Conservation (phyloP, 75 land plant genomes). For the Selaginella moellendorffii region DNA sequence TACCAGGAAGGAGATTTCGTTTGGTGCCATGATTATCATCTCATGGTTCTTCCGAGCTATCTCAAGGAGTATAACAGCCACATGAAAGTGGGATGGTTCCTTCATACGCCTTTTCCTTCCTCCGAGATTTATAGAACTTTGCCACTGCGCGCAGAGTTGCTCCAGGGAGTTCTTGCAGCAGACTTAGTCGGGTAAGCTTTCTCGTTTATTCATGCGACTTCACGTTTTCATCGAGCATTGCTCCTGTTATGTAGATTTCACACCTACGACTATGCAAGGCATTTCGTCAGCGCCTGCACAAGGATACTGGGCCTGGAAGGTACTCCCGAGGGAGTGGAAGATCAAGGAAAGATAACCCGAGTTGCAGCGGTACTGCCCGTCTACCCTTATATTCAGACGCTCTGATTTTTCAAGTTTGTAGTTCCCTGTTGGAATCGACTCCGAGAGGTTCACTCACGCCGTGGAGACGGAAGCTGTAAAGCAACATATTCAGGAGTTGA, state of each 20-base stretch:
- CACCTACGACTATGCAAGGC: slow-evolving; percentile 97
- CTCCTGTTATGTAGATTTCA: slow-evolving; percentile 68
- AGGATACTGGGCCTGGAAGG: slow-evolving; percentile 97
- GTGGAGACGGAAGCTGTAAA: slow-evolving; percentile 63
- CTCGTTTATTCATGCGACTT: too few relatives aligned
- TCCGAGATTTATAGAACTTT: slow-evolving; percentile 93
- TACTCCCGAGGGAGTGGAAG: slow-evolving; percentile 97
- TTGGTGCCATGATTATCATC: slow-evolving; percentile 99
- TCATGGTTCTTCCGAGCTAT: slow-evolving; percentile 92
- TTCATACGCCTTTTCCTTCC: slow-evolving; percentile 97
- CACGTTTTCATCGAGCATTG: neutral
- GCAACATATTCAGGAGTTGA: slow-evolving; percentile 54
- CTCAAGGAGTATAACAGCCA: slow-evolving; percentile 53
- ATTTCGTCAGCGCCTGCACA: slow-evolving; percentile 99
- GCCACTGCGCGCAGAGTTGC: slow-evolving; percentile 77
- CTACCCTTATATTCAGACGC: neutral
- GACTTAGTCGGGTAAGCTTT: slow-evolving; percentile 86
- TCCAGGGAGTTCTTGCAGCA: slow-evolving; percentile 86
- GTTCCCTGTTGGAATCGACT: slow-evolving; percentile 98
- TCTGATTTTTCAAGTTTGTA: slow-evolving; percentile 17
- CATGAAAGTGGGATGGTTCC: slow-evolving; percentile 99
- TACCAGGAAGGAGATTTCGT: slow-evolving; percentile 83
- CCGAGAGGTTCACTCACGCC: slow-evolving; percentile 74
- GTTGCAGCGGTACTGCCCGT: slow-evolving; percentile 78
- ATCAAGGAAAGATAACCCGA: slow-evolving; percentile 85